Percentiles rank a stretch among this genome's conserved stretches.
Conservation (phyloP, 2,329 filamentous ascomycete species). For the Trichophyton benhamiae region DNA sequence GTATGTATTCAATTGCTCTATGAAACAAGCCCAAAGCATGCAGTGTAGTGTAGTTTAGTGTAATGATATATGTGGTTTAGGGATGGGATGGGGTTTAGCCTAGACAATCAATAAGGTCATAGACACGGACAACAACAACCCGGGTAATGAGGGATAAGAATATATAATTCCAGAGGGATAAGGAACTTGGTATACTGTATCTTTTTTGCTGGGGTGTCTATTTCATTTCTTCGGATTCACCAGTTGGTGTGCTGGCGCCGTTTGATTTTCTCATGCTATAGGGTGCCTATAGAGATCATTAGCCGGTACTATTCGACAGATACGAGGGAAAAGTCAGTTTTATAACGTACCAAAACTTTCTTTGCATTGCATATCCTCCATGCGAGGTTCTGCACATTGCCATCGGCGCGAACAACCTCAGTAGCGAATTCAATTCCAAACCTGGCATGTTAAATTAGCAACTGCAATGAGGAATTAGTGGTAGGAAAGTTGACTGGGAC, state of each 20-base stretch:
- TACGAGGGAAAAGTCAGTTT: background rate
- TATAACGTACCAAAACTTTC: conserved; percentile 65
- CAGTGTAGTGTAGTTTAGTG: background rate
- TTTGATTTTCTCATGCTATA: conserved; percentile 58
- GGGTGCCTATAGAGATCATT: conserved; percentile 42
- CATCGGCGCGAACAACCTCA: conserved; percentile 82
- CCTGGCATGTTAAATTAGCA: conserved; percentile 25
- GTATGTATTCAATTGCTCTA: background rate
- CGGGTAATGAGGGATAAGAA: background rate
- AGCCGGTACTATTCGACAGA: background rate
- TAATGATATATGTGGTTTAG: too few relatives aligned
- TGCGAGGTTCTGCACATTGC: conserved; percentile 76
- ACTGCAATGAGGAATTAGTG: background rate
- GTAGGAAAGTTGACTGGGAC: conserved; percentile 15
- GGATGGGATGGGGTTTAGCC: too few relatives aligned
- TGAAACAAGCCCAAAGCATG: background rate
- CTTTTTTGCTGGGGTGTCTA: background rate
- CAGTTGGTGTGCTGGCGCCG: conserved; percentile 48
- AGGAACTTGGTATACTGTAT: background rate
- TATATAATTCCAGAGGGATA: background rate
- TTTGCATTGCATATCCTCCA: conserved; percentile 96
- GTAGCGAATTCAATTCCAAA: conserved; percentile 91
- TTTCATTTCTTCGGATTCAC: conserved; percentile 1
- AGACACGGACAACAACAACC: background rate
- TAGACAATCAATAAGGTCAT: too few relatives aligned